Conservation (phyloP, 305 asterid genomes). For the Fraxinus latifolia region DNA sequence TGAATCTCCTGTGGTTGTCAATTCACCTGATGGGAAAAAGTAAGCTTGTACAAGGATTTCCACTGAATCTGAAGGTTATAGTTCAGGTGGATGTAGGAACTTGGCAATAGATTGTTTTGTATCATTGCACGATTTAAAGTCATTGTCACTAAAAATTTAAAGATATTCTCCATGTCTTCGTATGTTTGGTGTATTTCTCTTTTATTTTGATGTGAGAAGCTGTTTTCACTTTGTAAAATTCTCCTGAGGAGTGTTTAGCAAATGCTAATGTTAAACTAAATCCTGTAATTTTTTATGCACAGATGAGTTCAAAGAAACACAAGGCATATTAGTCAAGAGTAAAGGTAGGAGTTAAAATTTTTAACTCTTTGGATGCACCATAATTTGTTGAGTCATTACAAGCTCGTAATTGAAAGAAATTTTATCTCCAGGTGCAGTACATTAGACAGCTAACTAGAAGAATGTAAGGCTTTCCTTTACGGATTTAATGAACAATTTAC, state of each 20-base stretch:
- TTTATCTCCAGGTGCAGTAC: neutral
- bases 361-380: neutral
- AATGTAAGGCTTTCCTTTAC: slow-evolving; percentile 16
- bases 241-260: neutral
- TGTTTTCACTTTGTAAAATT: neutral
- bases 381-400: slow-evolving; percentile 1
- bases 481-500: slow-evolving; percentile 19
- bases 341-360: neutral
- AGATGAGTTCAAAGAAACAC: neutral
- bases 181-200: neutral
- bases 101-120: neutral
- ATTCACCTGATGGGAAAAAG: slow-evolving; percentile 16
- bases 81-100: neutral
- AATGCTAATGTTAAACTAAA: neutral
- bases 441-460: slow-evolving; percentile 20
- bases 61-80: neutral
- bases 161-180: neutral
- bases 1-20: slow-evolving; percentile 20
- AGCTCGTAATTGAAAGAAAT: slow-evolving; percentile 3
- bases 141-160: neutral
- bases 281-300: neutral
- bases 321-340: neutral
- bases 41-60: slow-evolving; percentile 5
- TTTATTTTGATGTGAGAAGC: neutral
- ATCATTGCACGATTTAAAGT: neutral